These are phyloP conservation scores for Batkoa obscura DNA, from an alignment of 371 early-diverging fungal genomes.

Conservation along the genomic window DNA sequence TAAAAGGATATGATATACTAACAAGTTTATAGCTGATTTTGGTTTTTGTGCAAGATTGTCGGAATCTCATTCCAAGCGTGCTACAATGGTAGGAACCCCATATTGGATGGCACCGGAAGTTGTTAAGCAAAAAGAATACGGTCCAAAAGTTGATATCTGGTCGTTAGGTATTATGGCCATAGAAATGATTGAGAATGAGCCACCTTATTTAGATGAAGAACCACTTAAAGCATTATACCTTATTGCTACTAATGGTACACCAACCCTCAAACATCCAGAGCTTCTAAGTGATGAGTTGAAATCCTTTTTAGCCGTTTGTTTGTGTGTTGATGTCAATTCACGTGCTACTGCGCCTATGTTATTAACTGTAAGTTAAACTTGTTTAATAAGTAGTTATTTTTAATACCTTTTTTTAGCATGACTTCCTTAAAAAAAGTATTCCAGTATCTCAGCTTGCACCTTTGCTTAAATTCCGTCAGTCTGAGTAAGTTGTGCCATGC, in stretches of 20 bases:
- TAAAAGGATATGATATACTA: background rate
- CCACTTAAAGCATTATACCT: slow-evolving; percentile 86
- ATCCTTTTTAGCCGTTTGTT: slow-evolving; percentile 66
- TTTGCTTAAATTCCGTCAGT: slow-evolving; percentile 7
- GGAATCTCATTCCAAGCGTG: slow-evolving; percentile 65
- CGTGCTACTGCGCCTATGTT: slow-evolving; percentile 59
- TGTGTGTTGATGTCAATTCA: slow-evolving; percentile 76
- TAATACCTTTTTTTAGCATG: slow-evolving; percentile 12
- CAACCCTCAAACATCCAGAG: slow-evolving; percentile 75
- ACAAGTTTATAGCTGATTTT: slow-evolving; percentile 39
- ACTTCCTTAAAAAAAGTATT: slow-evolving; percentile 19
- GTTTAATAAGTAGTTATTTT: background rate
- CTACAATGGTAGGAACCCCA: slow-evolving; percentile 93
- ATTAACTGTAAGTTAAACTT: background rate
- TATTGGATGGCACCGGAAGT: slow-evolving; percentile 94
- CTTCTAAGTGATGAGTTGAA: slow-evolving; percentile 58
- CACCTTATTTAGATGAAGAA: slow-evolving; percentile 91
- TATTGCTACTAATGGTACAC: slow-evolving; percentile 96
- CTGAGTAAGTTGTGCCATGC: background rate
- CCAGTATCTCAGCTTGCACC: slow-evolving; percentile 8
- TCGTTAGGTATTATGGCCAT: slow-evolving; percentile 89
- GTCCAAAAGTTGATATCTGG: slow-evolving; percentile 83
- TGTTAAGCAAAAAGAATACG: slow-evolving; percentile 78
- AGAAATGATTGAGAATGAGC: slow-evolving; percentile 95
- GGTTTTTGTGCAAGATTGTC: slow-evolving; percentile 91